A percentile compares a stretch with the other conserved stretches of the same genome.
These are phyloP conservation scores for Pseudogymnoascus sp. DNA, from an alignment of 2,329 filamentous ascomycete genomes.

Conservation along the genomic window DNA sequence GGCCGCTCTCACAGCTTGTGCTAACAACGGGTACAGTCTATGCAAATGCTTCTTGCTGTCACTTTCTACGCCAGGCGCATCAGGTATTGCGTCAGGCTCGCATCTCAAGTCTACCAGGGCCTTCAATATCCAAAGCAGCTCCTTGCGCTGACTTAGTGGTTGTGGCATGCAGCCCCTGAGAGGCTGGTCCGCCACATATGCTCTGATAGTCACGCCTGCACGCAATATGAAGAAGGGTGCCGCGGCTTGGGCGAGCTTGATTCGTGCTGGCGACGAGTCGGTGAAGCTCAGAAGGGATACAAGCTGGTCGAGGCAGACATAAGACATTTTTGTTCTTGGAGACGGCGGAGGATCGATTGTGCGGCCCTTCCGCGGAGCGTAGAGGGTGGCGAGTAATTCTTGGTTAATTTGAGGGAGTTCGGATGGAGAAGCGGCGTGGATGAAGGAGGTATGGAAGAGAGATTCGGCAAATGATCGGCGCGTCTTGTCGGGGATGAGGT, in stretches of 20 bases:
- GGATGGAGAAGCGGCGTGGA: conserved; percentile 55
- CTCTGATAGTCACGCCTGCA: conserved; percentile 68
- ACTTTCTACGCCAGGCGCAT: conserved; percentile 42
- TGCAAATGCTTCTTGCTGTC: conserved; percentile 65
- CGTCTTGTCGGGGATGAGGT: conserved; percentile 55
- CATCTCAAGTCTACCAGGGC: conserved; percentile 59
- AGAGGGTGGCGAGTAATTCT: conserved; percentile 53
- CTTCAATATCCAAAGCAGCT: conserved; percentile 63
- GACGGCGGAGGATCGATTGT: conserved; percentile 61
- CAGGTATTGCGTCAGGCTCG: conserved; percentile 60
- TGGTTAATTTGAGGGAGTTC: conserved; percentile 43
- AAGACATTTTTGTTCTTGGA: conserved; percentile 62
- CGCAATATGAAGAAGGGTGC: conserved; percentile 78
- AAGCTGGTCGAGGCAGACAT: conserved; percentile 72
- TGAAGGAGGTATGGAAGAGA: conserved; percentile 73
- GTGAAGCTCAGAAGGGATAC: conserved; percentile 55
- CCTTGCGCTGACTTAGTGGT: conserved; percentile 69
- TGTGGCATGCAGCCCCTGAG: conserved; percentile 83
- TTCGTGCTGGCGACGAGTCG: conserved; percentile 28
- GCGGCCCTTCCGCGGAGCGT: conserved; percentile 57
- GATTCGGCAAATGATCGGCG: conserved; percentile 63
- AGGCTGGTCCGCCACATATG: conserved; percentile 86
- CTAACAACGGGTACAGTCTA: conserved; percentile 69
- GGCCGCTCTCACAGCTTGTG: conserved; percentile 52
- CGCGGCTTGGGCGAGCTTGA: conserved; percentile 58